These are phyloP conservation scores for Phallus indusiatus DNA, from an alignment of 768 basidiomycete species.

Conservation along the genomic window DNA sequence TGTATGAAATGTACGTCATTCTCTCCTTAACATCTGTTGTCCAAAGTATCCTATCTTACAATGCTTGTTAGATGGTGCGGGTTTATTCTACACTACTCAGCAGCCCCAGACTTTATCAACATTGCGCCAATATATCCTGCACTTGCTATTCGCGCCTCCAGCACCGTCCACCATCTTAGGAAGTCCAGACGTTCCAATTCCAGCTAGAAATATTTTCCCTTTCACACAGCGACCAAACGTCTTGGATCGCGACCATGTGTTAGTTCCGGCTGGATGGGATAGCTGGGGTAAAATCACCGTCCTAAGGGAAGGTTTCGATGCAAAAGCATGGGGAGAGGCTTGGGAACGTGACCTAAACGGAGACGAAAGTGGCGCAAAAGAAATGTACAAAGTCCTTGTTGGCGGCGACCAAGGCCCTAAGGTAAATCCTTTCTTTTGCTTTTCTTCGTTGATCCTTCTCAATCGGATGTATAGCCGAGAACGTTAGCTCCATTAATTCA, in stretches of 20 bases:
- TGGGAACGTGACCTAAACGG: slow-evolving; percentile 65
- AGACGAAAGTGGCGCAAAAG: slow-evolving; percentile 45
- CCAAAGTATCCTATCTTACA: no score
- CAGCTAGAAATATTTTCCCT: slow-evolving; percentile 71
- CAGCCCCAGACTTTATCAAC: slow-evolving; percentile 65
- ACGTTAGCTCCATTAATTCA: slow-evolving; percentile 69
- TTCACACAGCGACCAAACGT: slow-evolving; percentile 85
- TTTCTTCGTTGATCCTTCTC: not conserved
- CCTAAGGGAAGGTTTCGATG: slow-evolving; percentile 85
- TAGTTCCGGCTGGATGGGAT: slow-evolving; percentile 96
- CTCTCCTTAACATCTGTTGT: no score
- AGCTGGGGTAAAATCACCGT: slow-evolving; percentile 94
- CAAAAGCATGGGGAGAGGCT: slow-evolving; percentile 66
- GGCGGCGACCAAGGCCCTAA: slow-evolving; percentile 61
- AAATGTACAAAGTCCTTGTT: slow-evolving; percentile 60
- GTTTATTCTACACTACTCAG: slow-evolving; percentile 83
- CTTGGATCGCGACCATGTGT: slow-evolving; percentile 83
- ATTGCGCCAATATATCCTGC: slow-evolving; percentile 76
- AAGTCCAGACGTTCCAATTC: slow-evolving; percentile 30
- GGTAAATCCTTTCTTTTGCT: slow-evolving; percentile 30
- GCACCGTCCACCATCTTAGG: slow-evolving; percentile 37
- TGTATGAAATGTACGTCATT: slow-evolving; percentile 81
- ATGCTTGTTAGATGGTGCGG: slow-evolving; percentile 85
- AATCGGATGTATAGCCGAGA: slow-evolving; percentile 34
- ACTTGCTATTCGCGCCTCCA: slow-evolving; percentile 69